A percentile compares a stretch with the other conserved stretches of the same genome.
phyloP scores from a whole-genome alignment of 805 yeast species.

The Candida dajiaensis region DNA sequence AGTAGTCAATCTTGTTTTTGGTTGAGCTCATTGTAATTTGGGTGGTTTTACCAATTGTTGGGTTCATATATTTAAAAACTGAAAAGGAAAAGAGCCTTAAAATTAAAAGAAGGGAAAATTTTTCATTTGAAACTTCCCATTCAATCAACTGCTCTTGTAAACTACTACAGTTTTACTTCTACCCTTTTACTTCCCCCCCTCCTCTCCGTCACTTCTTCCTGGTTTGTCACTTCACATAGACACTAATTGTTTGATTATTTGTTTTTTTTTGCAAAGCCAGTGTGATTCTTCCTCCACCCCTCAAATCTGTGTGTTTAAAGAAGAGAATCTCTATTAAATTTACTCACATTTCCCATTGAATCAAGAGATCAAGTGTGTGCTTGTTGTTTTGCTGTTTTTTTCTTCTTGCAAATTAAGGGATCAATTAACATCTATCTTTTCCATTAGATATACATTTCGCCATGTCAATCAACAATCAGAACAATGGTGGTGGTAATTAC shows the following conservation, averaged over 20 bases:
- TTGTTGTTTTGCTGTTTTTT: no score
- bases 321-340: not conserved
- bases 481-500: slow-evolving; percentile 3
- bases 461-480: not conserved
- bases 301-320: not conserved
- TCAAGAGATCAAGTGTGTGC: not conserved
- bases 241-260: no score
- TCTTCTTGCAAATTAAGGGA: not conserved
- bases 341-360: not conserved
- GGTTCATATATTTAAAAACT: no score
- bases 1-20: no score
- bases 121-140: not conserved
- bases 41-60: no score
- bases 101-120: not conserved
- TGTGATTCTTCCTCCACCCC: no score
- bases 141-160: not conserved
- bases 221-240: no score
- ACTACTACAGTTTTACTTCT: no score
- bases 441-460: not conserved
- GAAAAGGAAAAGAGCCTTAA: not conserved
- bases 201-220: no score
- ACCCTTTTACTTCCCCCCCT: no score
- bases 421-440: not conserved
- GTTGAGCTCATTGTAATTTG: no score
- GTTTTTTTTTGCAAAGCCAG: not conserved